Evolutionary conservation across 1,284 basidiomycete species (phyloP).

Genomic region (Earliella scabrosa): DNA sequence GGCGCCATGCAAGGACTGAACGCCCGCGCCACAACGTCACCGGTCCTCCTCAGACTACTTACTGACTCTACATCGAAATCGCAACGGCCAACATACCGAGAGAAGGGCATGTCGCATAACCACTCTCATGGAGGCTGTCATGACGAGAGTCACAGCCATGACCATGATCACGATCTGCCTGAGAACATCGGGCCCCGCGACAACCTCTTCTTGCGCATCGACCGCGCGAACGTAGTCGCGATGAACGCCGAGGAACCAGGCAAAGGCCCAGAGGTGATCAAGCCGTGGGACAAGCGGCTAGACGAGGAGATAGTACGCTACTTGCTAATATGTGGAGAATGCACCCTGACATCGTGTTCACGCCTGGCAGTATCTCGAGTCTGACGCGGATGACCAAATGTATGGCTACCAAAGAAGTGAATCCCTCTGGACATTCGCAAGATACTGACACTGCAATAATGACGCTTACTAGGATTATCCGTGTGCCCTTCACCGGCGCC

Average conservation of each 20-base stretch:
- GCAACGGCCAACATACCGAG: too few relatives aligned
- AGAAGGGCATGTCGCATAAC: conserved; percentile 47
- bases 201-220: conserved; percentile 71
- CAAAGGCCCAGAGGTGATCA: conserved; percentile 60
- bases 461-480: conserved; percentile 64
- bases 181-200: conserved; percentile 63
- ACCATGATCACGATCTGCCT: conserved; percentile 39
- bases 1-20: neutral
- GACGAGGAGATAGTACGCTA: conserved; percentile 62
- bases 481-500: conserved; percentile 80
- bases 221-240: conserved; percentile 72
- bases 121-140: conserved; percentile 55
- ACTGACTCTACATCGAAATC: neutral
- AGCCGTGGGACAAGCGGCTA: conserved; percentile 75
- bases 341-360: conserved; percentile 1
- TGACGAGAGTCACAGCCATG: conserved; percentile 59
- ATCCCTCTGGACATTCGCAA: too few relatives aligned
- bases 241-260: conserved; percentile 57
- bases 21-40: neutral
- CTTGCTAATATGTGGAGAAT: neutral
- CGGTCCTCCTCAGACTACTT: neutral
- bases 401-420: conserved; percentile 37
- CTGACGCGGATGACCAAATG: conserved; percentile 86
- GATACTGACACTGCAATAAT: too few relatives aligned
- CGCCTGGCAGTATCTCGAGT: conserved; percentile 75